These are phyloP conservation scores for Phlegmacium glaucopus DNA, from an alignment of 768 basidiomycete species.

Conservation along the genomic window DNA sequence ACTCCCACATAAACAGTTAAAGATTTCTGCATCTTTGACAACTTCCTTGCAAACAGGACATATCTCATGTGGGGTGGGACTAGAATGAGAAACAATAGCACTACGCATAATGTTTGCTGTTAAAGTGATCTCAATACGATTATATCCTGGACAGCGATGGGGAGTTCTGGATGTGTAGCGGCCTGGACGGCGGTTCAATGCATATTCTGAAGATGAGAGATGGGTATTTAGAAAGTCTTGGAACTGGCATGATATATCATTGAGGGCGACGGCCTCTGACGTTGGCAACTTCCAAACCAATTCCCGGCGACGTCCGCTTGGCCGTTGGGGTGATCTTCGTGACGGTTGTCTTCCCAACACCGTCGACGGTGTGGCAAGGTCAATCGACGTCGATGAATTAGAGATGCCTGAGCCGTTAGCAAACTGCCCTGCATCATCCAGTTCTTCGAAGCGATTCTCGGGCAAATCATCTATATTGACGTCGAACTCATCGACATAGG, in stretches of 20 bases:
- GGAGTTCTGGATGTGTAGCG: slow-evolving; percentile 1
- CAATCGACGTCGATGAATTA: no score
- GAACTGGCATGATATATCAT: slow-evolving; percentile 6
- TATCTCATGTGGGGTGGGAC: slow-evolving; percentile 4
- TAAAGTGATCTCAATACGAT: slow-evolving; percentile 7
- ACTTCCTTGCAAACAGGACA: slow-evolving; percentile 7
- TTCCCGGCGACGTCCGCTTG: slow-evolving; percentile 1
- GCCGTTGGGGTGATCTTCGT: neutral
- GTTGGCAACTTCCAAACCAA: slow-evolving; percentile 6
- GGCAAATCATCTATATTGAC: neutral
- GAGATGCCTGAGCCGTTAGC: neutral
- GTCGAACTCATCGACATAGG: neutral
- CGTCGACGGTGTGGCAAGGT: no score
- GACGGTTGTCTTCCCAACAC: neutral
- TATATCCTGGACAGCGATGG: slow-evolving; percentile 5
- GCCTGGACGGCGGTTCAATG: slow-evolving; percentile 1
- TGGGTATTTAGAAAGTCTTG: neutral
- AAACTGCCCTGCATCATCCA: neutral
- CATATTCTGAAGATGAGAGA: neutral
- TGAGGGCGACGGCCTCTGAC: neutral
- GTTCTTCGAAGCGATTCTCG: neutral
- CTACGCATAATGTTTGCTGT: slow-evolving; percentile 3
- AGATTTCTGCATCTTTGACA: slow-evolving; percentile 4
- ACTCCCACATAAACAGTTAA: slow-evolving; percentile 6
- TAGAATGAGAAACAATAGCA: slow-evolving; percentile 4